phyloP scores from a whole-genome alignment of 352 stramenopile species.

The Pythium chondricola region DNA sequence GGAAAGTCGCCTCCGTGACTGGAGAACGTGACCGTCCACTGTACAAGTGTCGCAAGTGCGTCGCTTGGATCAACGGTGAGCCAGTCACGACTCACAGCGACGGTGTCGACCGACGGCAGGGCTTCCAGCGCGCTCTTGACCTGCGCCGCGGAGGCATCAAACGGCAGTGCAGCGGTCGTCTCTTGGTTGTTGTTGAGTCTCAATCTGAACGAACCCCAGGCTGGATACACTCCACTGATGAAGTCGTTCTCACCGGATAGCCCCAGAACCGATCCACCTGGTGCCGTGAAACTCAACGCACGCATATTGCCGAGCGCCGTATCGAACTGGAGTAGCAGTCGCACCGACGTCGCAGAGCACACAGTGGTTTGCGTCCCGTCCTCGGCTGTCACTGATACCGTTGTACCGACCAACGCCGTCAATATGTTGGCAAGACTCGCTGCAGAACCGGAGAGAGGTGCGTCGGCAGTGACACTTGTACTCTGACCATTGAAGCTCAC shows the following conservation, averaged over 20 bases:
- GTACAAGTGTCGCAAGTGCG: slow-evolving; percentile 34
- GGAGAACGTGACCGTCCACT: slow-evolving; percentile 70
- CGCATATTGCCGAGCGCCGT: slow-evolving; percentile 48
- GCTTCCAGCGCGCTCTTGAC: slow-evolving; percentile 71
- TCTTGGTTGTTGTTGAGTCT: slow-evolving; percentile 32
- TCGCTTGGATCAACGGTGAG: slow-evolving; percentile 44
- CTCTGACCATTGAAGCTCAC: slow-evolving; percentile 42
- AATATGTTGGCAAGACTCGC: slow-evolving; percentile 28
- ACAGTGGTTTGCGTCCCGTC: slow-evolving; percentile 31
- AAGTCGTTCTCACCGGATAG: slow-evolving; percentile 38
- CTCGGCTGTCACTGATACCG: slow-evolving; percentile 35
- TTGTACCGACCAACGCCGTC: slow-evolving; percentile 24
- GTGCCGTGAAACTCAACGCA: slow-evolving; percentile 32
- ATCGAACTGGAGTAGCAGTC: slow-evolving; percentile 80
- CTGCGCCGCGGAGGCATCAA: slow-evolving; percentile 43
- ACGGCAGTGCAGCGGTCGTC: slow-evolving; percentile 47
- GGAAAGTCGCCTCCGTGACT: slow-evolving; percentile 47
- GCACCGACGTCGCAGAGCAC: slow-evolving; percentile 34
- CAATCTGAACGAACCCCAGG: slow-evolving; percentile 85
- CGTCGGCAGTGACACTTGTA: slow-evolving; percentile 32
- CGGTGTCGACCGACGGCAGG: slow-evolving; percentile 69
- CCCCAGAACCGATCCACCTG: slow-evolving; percentile 24
- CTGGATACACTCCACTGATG: slow-evolving; percentile 73
- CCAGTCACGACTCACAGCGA: slow-evolving; percentile 74
- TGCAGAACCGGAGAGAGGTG: slow-evolving; percentile 26